A percentile compares a stretch with the other conserved stretches of the same genome.
Evolutionary conservation across 1,139 yeast genomes (phyloP).

Genomic region (Zygoascus meyerae): DNA sequence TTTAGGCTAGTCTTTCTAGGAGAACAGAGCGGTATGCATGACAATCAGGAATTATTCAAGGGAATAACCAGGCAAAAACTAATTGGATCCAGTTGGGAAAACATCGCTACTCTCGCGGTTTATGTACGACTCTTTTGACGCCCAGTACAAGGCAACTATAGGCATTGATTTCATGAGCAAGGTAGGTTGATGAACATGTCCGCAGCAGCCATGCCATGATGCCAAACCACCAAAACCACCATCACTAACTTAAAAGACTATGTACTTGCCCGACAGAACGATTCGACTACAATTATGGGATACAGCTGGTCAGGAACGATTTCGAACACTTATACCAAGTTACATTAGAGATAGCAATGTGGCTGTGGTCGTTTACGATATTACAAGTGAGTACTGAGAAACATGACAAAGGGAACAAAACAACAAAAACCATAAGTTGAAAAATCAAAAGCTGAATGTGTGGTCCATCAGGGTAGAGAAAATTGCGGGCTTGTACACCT

Average conservation of each 20-base stretch:
- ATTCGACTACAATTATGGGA: conserved; percentile 85
- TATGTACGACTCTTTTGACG: conserved; percentile 98
- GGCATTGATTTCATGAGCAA: conserved; percentile 94
- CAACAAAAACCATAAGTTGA: too few relatives aligned
- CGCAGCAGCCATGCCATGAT: neutral
- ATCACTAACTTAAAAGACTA: too few relatives aligned
- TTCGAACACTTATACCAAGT: conserved; percentile 88
- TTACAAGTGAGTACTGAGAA: conserved; percentile 51
- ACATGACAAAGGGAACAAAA: conserved; percentile 1
- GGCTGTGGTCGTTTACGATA: conserved; percentile 92
- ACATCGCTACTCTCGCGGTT: conserved; percentile 91
- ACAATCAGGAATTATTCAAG: neutral
- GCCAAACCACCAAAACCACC: too few relatives aligned
- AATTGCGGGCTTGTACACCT: too few relatives aligned
- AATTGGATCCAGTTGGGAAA: conserved; percentile 58
- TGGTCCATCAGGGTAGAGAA: too few relatives aligned
- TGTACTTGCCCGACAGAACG: conserved; percentile 72
- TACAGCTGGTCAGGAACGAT: conserved; percentile 97
- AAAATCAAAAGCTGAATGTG: too few relatives aligned
- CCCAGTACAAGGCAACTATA: conserved; percentile 81
- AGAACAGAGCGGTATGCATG: conserved; percentile 72
- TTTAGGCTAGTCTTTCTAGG: conserved; percentile 86
- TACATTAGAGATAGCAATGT: conserved; percentile 96
- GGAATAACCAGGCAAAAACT: neutral
- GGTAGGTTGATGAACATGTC: conserved; percentile 17